phyloP scores from a whole-genome alignment of 768 basidiomycete genomes.

The Rhizopogon vesiculosus region DNA sequence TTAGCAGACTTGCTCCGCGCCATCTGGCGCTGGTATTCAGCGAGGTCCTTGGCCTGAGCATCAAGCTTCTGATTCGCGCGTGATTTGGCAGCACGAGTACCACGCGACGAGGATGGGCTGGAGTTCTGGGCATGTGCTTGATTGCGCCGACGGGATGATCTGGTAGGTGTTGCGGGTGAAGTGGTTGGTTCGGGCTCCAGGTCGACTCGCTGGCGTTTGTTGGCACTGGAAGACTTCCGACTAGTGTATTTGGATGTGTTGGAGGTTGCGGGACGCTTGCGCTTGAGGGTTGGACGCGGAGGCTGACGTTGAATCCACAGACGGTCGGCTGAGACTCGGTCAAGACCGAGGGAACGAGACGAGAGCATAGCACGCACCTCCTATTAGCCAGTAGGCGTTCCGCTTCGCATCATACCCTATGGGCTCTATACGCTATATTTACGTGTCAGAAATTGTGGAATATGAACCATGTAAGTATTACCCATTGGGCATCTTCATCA shows the following conservation, averaged over 20 bases:
- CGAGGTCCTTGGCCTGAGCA: constrained; percentile 64
- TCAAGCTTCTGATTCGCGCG: constrained; percentile 69
- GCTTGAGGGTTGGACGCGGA: constrained; percentile 43
- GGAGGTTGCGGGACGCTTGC: constrained; percentile 37
- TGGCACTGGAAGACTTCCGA: constrained; percentile 12
- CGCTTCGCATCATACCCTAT: constrained; percentile 76
- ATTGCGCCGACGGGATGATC: constrained; percentile 12
- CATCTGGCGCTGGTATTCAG: constrained; percentile 52
- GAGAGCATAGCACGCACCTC: constrained; percentile 41
- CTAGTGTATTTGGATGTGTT: constrained; percentile 7
- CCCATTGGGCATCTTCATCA: constrained; percentile 77
- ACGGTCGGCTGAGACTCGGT: constrained; percentile 55
- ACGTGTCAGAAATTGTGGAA: neutral
- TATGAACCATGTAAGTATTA: constrained; percentile 28
- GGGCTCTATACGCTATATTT: constrained; percentile 71
- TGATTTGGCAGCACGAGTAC: constrained; percentile 61
- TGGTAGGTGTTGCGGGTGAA: constrained; percentile 5
- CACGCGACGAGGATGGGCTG: constrained; percentile 32
- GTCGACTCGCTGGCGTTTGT: constrained; percentile 24
- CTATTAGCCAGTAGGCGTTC: constrained; percentile 86
- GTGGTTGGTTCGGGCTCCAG: neutral
- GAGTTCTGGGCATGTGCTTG: neutral
- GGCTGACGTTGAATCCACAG: constrained; percentile 81
- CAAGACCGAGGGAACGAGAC: neutral
- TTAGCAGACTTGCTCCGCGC: constrained; percentile 5